Base-by-base conservation (phyloP, 805 yeast genomes). In the Myxozyma melibiosi region DNA sequence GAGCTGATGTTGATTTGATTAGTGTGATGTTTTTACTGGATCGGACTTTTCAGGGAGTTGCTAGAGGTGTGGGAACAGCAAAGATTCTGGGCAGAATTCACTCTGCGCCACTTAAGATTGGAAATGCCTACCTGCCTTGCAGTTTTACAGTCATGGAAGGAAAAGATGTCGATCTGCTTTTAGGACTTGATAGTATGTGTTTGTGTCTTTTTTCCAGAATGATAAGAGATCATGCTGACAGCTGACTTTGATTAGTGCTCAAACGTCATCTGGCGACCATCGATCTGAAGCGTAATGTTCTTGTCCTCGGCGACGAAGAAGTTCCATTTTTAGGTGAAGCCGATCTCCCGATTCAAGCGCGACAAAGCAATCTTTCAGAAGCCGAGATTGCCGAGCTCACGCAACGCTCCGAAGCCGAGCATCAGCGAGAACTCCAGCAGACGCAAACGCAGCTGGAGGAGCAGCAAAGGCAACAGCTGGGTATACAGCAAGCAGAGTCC, bases 61-160 rank as follows among this genome's bases (percentile, higher is more conserved):
- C 96, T 1, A 76, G 82, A 53, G 99, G 99, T 43, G 97, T 94
- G 13, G 99, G 99, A 1, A 78, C 84, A 1, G 83, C 86, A 22
- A 78, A 81, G 58, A 88, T 90, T 47, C 69, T 84, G 31, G 99
- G 99, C 2, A 78, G 88, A 60, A 86, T 94, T 39, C 98, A 94
- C 70, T 84, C 89, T 62, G 96, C 90, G 0, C 96, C 96, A 18
- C 78, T 94, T 39, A 84, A 84, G 63, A 83, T 94, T 42, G 96
- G 88, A 14, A 78, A 76, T 42, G 76, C 79, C 13, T 82, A 73
- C 67, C 78, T 85, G 56, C 85, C 90, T 3, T 84, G 90, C 66
- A 78, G 85, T 46, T 84, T 88, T 66, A 82, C 84, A 0, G 87
- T 88, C 2, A 68, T 92, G 49, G 95, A 92, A 58, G 75, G 74